Percentiles rank a stretch among this genome's conserved stretches.
phyloP scores from a whole-genome alignment of 164 flowering plant species.

The Aristolochia californica region DNA sequence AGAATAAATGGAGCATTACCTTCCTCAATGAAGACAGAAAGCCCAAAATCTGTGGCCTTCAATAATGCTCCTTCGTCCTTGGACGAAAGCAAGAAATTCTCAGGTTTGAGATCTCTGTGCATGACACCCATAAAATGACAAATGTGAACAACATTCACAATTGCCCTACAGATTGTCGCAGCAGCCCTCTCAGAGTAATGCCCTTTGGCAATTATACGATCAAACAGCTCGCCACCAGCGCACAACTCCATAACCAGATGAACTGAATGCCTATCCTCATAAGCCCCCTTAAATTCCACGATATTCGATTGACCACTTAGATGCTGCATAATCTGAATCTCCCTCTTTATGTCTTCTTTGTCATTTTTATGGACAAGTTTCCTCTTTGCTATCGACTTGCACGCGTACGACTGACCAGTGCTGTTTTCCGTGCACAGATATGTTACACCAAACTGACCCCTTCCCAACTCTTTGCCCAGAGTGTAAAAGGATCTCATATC shows the following conservation, averaged over 20 bases:
- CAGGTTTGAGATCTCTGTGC: slow-evolving; percentile 95
- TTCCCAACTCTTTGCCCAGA: slow-evolving; percentile 75
- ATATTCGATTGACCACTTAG: slow-evolving; percentile 81
- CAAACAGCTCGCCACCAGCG: slow-evolving; percentile 91
- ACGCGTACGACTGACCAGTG: slow-evolving; percentile 55
- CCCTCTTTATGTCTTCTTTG: slow-evolving; percentile 81
- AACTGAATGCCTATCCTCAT: slow-evolving; percentile 77
- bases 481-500: slow-evolving; percentile 49
- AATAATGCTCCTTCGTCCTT: slow-evolving; percentile 54
- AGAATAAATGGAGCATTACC: slow-evolving; percentile 26
- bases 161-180: slow-evolving; percentile 55
- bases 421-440: slow-evolving; percentile 62
- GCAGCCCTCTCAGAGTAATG: slow-evolving; percentile 83
- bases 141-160: slow-evolving; percentile 76
- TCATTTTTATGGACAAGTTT: slow-evolving; percentile 64
- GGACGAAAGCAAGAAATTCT: slow-evolving; percentile 83
- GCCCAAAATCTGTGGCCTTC: slow-evolving; percentile 93
- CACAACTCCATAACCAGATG: slow-evolving; percentile 91
- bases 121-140: slow-evolving; percentile 97
- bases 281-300: slow-evolving; percentile 88
- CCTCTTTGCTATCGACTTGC: slow-evolving; percentile 80
- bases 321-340: slow-evolving; percentile 94
- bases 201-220: slow-evolving; percentile 84
- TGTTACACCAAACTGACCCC: slow-evolving; percentile 94
- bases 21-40: slow-evolving; percentile 90